Evolutionary conservation across 805 yeast species (phyloP).

Genomic region (Pichia cephalocereana): DNA sequence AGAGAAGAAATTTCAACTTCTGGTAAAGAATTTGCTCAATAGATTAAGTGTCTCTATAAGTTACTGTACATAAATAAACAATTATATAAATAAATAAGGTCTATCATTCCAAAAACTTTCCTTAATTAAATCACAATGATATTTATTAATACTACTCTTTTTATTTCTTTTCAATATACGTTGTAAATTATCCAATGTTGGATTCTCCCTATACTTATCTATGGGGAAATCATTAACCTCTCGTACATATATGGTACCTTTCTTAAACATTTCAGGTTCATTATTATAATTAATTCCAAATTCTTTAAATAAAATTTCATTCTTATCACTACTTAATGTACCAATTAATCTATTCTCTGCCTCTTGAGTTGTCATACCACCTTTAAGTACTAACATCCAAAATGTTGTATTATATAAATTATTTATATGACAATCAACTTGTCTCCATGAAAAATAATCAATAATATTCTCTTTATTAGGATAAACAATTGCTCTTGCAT

Average conservation of each 20-base stretch:
- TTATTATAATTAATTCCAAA: constrained; percentile 85
- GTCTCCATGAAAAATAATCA: constrained; percentile 92
- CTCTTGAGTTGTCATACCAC: constrained; percentile 63
- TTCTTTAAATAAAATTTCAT: constrained; percentile 71
- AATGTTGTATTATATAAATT: constrained; percentile 89
- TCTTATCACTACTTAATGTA: constrained; percentile 74
- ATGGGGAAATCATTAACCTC: constrained; percentile 24
- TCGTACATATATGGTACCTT: constrained; percentile 63
- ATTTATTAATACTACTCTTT: constrained; percentile 35
- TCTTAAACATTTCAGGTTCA: constrained; percentile 80
- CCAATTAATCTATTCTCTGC: constrained; percentile 75
- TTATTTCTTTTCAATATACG: constrained; percentile 38
- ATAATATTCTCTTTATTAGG: constrained; percentile 54
- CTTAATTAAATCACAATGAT: constrained; percentile 55
- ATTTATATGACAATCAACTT: constrained; percentile 93
- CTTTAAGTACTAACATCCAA: constrained; percentile 72
- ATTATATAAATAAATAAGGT: constrained; percentile 23
- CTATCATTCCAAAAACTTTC: constrained; percentile 54
- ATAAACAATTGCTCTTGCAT: constrained; percentile 81
- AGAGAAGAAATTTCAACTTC: constrained; percentile 16
- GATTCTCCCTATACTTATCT: constrained; percentile 7
- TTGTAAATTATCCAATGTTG: constrained; percentile 39
- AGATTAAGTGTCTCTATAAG: not conserved
- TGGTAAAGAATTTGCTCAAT: constrained; percentile 19
- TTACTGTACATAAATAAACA: constrained; percentile 1